Conservation (phyloP, 192 early-diverging fungal genomes). For the Obelidium mucronatum region DNA sequence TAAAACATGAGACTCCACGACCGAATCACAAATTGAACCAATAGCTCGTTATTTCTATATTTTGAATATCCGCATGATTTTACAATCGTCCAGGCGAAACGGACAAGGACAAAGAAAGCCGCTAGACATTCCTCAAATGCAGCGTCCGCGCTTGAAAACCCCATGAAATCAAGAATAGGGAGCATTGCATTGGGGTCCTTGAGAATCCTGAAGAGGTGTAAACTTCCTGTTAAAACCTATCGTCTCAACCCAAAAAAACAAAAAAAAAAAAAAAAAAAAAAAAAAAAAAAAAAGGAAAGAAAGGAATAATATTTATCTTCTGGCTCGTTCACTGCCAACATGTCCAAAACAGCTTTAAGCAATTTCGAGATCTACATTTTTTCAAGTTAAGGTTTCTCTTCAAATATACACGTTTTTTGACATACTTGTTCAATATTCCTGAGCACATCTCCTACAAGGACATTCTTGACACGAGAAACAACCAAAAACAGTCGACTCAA, state of each 20-base stretch:
- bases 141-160: background rate
- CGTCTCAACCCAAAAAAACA: background rate
- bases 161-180: constrained; percentile 16
- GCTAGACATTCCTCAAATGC: background rate
- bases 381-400: background rate
- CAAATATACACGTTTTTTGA: background rate
- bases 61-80: background rate
- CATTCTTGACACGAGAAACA: background rate
- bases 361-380: constrained; percentile 13
- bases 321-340: constrained; percentile 1
- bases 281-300: too few relatives aligned
- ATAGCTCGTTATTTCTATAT: background rate
- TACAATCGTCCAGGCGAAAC: constrained; percentile 15
- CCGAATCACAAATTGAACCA: constrained; percentile 14
- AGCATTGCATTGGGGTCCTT: constrained; percentile 2
- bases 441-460: background rate
- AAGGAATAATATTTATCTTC: too few relatives aligned
- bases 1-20: constrained; percentile 29
- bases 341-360: background rate
- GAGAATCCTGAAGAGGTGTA: constrained; percentile 16
- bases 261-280: too few relatives aligned
- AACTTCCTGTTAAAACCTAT: background rate
- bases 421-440: background rate
- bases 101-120: background rate
- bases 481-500: background rate